Conservation (phyloP, 73 alveolate species). For the Stentor roeselii region DNA sequence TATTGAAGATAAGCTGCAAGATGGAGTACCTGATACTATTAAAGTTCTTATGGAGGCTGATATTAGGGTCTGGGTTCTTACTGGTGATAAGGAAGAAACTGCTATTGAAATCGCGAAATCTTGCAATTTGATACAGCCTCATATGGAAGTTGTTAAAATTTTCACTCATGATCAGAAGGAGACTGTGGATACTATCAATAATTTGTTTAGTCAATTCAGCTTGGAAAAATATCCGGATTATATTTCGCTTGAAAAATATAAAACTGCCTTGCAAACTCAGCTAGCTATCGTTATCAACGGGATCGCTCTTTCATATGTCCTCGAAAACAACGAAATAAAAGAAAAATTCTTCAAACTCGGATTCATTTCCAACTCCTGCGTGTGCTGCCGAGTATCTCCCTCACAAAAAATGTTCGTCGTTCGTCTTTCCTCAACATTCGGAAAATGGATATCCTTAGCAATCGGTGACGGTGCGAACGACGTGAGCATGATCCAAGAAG, state of each 20-base stretch:
- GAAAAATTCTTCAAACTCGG: constrained; percentile 59
- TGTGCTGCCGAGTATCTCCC: constrained; percentile 83
- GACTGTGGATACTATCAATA: too few relatives aligned
- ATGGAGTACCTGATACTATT: constrained; percentile 87
- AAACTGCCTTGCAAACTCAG: too few relatives aligned
- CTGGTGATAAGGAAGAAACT: constrained; percentile 87
- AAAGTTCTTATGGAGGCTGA: constrained; percentile 65
- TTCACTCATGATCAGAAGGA: too few relatives aligned
- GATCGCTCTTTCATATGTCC: constrained; percentile 50
- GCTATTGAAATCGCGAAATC: constrained; percentile 74
- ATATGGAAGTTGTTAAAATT: constrained; percentile 41
- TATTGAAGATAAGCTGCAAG: constrained; percentile 89
- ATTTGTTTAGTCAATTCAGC: too few relatives aligned
- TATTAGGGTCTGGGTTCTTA: constrained; percentile 81
- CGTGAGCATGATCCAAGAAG: constrained; percentile 21
- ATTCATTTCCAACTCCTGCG: constrained; percentile 56
- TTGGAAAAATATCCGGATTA: too few relatives aligned
- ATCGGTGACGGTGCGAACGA: constrained; percentile 14
- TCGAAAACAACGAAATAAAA: constrained; percentile 51
- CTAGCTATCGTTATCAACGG: too few relatives aligned
- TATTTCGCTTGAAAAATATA: too few relatives aligned
- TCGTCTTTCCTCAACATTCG: too few relatives aligned
- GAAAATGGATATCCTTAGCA: constrained; percentile 51
- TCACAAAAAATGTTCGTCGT: constrained; percentile 70
- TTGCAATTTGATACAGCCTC: constrained; percentile 59